Conservation (phyloP, 805 yeast genomes). For the Maudiozyma bulderi region DNA sequence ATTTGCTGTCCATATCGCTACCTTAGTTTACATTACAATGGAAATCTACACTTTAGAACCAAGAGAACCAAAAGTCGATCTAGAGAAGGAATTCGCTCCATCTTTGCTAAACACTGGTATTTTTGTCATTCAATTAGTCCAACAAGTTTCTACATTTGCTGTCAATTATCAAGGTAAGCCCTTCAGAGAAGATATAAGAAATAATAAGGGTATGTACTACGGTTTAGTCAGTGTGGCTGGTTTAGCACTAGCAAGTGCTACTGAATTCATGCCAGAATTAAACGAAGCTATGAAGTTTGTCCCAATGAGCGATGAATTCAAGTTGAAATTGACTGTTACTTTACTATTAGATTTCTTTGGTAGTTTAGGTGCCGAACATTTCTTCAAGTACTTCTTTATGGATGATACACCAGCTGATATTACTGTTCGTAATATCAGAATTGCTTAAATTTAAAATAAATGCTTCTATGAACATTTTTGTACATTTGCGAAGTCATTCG, state of each 20-base stretch:
- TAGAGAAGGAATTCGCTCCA: conserved; percentile 82
- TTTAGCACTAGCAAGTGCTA: conserved; percentile 81
- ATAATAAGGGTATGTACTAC: conserved; percentile 93
- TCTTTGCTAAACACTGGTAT: conserved; percentile 93
- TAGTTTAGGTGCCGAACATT: conserved; percentile 67
- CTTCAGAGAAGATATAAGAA: conserved; percentile 81
- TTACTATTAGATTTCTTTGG: conserved; percentile 68
- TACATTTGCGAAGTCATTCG: too few relatives aligned
- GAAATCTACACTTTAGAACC: conserved; percentile 88
- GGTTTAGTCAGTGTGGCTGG: conserved; percentile 88
- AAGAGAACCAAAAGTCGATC: conserved; percentile 79
- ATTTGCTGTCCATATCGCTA: conserved; percentile 81
- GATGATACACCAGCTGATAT: conserved; percentile 90
- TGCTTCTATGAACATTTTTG: not conserved
- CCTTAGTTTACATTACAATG: conserved; percentile 71
- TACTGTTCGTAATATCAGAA: conserved; percentile 35
- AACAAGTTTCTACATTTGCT: conserved; percentile 95
- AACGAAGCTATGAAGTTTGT: conserved; percentile 90
- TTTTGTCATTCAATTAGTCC: conserved; percentile 86
- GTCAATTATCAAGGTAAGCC: conserved; percentile 97
- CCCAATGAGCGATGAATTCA: conserved; percentile 68
- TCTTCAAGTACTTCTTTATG: conserved; percentile 78
- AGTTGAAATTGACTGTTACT: conserved; percentile 61
- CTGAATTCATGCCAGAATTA: conserved; percentile 90
- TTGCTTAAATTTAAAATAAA: not conserved